Conservation (phyloP, 768 basidiomycete species). For the Amyloporia xantha region DNA sequence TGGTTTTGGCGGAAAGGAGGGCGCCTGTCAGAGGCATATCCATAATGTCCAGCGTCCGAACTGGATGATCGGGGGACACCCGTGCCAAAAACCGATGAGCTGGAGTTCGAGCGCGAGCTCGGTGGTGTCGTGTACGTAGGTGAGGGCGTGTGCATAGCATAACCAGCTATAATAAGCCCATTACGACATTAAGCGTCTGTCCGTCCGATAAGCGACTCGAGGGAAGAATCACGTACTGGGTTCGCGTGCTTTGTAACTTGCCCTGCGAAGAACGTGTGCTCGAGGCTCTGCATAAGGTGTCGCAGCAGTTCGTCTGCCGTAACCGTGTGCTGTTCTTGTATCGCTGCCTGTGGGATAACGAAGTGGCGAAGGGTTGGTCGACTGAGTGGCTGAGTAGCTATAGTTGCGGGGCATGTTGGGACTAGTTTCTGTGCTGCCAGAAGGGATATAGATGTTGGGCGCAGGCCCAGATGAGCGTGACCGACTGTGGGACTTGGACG, state of each 20-base stretch:
- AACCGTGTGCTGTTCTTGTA: slow-evolving; percentile 22
- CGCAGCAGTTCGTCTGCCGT: slow-evolving; percentile 27
- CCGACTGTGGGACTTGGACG: slow-evolving; percentile 37
- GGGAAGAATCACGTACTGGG: slow-evolving; percentile 29
- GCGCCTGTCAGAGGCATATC: slow-evolving; percentile 29
- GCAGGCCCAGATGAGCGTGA: slow-evolving; percentile 33
- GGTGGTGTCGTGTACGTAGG: slow-evolving; percentile 24
- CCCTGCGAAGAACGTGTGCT: slow-evolving; percentile 33
- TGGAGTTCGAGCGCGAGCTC: slow-evolving; percentile 48
- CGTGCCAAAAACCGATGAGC: slow-evolving; percentile 39
- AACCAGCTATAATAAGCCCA: slow-evolving; percentile 6
- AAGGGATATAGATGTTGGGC: slow-evolving; percentile 19
- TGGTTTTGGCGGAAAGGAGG: slow-evolving; percentile 43
- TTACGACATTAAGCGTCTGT: slow-evolving; percentile 4
- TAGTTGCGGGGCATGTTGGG: slow-evolving; percentile 30
- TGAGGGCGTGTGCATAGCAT: slow-evolving; percentile 19
- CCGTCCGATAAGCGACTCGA: background rate
- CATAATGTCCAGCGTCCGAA: slow-evolving; percentile 34
- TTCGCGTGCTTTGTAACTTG: slow-evolving; percentile 39
- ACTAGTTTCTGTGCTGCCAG: slow-evolving; percentile 13
- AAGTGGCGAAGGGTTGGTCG: slow-evolving; percentile 32
- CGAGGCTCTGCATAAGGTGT: slow-evolving; percentile 25
- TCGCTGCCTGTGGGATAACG: slow-evolving; percentile 23
- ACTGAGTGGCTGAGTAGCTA: slow-evolving; percentile 32
- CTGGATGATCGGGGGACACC: slow-evolving; percentile 24